Conservation (phyloP, 768 basidiomycete genomes). For the Calocera cornea region DNA sequence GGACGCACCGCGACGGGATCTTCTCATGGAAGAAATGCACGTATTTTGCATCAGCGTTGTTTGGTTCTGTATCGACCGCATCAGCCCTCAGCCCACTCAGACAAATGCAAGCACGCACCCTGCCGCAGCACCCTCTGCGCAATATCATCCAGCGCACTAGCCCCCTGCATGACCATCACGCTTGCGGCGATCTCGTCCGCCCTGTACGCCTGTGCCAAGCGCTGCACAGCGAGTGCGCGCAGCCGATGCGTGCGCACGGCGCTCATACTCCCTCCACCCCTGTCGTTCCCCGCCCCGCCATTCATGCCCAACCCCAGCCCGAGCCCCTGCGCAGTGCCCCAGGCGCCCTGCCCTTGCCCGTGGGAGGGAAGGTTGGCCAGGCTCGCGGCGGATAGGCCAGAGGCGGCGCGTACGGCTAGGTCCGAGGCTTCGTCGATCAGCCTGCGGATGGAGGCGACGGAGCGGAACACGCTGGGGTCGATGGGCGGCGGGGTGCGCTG, state of each 20-base stretch:
- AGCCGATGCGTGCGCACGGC: conserved; percentile 71
- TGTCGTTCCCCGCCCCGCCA: conserved; percentile 35
- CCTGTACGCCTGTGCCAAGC: conserved; percentile 72
- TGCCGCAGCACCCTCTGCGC: conserved; percentile 71
- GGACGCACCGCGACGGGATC: conserved; percentile 74
- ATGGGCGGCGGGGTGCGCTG: conserved; percentile 73
- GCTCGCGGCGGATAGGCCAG: conserved; percentile 64
- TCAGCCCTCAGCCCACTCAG: background rate
- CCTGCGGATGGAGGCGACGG: conserved; percentile 56
- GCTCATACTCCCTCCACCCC: conserved; percentile 67
- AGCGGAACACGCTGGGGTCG: conserved; percentile 76
- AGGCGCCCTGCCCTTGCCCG: conserved; percentile 30
- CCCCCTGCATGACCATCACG: conserved; percentile 92
- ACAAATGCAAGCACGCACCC: conserved; percentile 27
- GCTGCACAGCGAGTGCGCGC: conserved; percentile 70
- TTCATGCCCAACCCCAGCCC: conserved; percentile 48
- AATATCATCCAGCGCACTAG: conserved; percentile 84
- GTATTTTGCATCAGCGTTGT: conserved; percentile 67
- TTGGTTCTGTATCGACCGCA: conserved; percentile 40
- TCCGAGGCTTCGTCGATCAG: conserved; percentile 85
- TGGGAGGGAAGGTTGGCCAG: conserved; percentile 45
- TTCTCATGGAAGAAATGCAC: conserved; percentile 93
- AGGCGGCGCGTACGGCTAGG: conserved; percentile 74
- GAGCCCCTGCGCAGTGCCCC: conserved; percentile 49
- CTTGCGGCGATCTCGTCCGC: conserved; percentile 83